phyloP scores from a whole-genome alignment of 139 green algal genomes.

The Micractinium sp. region DNA sequence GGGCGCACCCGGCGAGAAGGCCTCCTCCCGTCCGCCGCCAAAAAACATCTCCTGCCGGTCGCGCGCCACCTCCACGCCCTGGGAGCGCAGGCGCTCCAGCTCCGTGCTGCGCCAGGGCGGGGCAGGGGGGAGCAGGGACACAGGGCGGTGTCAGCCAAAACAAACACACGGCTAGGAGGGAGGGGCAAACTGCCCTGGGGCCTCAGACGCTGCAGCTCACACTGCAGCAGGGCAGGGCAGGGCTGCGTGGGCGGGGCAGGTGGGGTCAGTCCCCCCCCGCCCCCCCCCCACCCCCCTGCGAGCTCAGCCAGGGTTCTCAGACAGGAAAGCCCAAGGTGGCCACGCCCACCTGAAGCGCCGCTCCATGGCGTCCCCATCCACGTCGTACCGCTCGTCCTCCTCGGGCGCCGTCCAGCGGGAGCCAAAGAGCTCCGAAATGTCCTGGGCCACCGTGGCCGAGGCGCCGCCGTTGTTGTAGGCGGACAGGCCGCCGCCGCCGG shows the following conservation, averaged over 20 bases:
- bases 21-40: constrained; percentile 21
- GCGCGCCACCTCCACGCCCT: constrained; percentile 28
- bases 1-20: constrained; percentile 5
- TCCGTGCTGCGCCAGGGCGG: constrained; percentile 27
- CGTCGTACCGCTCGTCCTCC: constrained; percentile 31
- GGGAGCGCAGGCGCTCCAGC: constrained; percentile 54
- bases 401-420: constrained; percentile 24
- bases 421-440: constrained; percentile 59
- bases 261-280: no score
- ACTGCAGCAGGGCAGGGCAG: no score
- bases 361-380: constrained; percentile 45
- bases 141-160: neutral
- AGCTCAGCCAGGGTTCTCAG: no score
- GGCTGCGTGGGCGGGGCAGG: no score
- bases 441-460: constrained; percentile 50
- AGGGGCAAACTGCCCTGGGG: no score
- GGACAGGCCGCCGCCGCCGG: neutral
- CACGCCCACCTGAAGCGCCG: constrained; percentile 35
- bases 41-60: constrained; percentile 43
- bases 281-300: neutral
- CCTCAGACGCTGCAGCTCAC: no score
- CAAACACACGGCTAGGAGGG: neutral
- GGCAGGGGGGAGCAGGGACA: neutral
- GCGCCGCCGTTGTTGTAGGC: constrained; percentile 7
- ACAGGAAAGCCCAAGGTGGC: neutral